Base-by-base conservation (phyloP, 2,329 filamentous ascomycete species). In the Periconia macrospinosa region DNA sequence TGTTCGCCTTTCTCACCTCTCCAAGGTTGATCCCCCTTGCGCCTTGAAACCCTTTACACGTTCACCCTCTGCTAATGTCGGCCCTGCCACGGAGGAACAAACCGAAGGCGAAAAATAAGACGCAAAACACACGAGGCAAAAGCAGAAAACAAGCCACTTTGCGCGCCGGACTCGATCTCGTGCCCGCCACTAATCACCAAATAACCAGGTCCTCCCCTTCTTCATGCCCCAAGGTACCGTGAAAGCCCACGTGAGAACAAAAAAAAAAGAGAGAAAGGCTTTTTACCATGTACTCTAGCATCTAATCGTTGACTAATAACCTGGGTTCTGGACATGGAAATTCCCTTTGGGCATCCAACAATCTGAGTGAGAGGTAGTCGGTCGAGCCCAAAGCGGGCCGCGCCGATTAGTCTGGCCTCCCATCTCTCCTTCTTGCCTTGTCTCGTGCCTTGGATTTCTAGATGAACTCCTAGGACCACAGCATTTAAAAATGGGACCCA, bases 331-430 rank as follows among this genome's bases (percentile, higher is more conserved):
- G 3, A 37, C 33, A 37, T 37, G 33, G 30, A n/a, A 37, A 14
- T 37, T 37, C 33, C 33, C 5, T 37, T 37, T 37, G 33, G 33
- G 33, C 33, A 37, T 6, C 33, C 33, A 13, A n/a, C 33, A 3
- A 37, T 37, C 11, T 37, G 11, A 37, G 15, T 3, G 33, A 37
- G 11, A 37, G 15, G 11, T 14, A 37, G 33, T 37, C 33, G 33
- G 52, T 58, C 51, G 56, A 58, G 58, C 52, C 58, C 56, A 56
- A 58, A 48, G 56, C 56, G 62, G 62, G 57, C 61, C 62, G 61
- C 59, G 18, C 62, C 61, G 60, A 50, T 59, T 37, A 37, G 33
- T 37, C 33, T 37, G 33, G 33, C 15, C 11, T 13, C 11, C 30
- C 15, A 13, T 45, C 42, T 27, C 17, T 45, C 48, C 45, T 27